Evolutionary conservation across 2,329 filamentous ascomycete species (phyloP).

Genomic region (Trichoderma sp.): DNA sequence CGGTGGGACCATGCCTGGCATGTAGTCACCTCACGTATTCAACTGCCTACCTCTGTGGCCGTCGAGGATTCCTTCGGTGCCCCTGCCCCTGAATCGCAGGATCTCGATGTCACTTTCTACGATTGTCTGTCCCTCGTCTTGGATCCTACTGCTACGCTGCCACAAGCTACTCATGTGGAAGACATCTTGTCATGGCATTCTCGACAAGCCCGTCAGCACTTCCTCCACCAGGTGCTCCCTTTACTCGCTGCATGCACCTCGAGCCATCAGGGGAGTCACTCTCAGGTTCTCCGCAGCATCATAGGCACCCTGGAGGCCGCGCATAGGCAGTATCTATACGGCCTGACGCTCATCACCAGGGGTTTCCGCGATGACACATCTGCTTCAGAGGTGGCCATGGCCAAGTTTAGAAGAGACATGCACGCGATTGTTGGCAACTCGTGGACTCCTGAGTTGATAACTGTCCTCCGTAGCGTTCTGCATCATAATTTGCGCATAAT

Average conservation of each 20-base stretch:
- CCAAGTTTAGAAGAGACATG: constrained; percentile 61
- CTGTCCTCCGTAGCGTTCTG: constrained; percentile 58
- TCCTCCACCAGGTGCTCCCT: constrained; percentile 60
- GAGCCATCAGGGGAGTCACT: constrained; percentile 46
- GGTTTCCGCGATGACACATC: constrained; percentile 45
- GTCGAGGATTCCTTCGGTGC: constrained; percentile 57
- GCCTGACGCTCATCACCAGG: constrained; percentile 53
- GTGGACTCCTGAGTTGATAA: constrained; percentile 54
- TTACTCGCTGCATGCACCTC: constrained; percentile 54
- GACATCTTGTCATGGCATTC: constrained; percentile 63
- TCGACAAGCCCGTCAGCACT: constrained; percentile 62
- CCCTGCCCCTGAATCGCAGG: constrained; percentile 47
- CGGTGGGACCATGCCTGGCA: constrained; percentile 65
- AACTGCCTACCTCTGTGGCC: constrained; percentile 57
- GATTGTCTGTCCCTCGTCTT: constrained; percentile 57
- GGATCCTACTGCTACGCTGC: constrained; percentile 48
- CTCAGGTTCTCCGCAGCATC: constrained; percentile 53
- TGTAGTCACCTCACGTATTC: constrained; percentile 58
- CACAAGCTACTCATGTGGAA: constrained; percentile 54
- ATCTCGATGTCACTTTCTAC: constrained; percentile 49
- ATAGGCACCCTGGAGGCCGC: constrained; percentile 62
- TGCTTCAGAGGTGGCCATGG: constrained; percentile 41
- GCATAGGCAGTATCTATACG: constrained; percentile 58
- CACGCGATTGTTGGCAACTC: constrained; percentile 67
- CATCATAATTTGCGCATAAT: constrained; percentile 53